Conservation (phyloP, 371 early-diverging fungal genomes). For the Mucor plumbeus region DNA sequence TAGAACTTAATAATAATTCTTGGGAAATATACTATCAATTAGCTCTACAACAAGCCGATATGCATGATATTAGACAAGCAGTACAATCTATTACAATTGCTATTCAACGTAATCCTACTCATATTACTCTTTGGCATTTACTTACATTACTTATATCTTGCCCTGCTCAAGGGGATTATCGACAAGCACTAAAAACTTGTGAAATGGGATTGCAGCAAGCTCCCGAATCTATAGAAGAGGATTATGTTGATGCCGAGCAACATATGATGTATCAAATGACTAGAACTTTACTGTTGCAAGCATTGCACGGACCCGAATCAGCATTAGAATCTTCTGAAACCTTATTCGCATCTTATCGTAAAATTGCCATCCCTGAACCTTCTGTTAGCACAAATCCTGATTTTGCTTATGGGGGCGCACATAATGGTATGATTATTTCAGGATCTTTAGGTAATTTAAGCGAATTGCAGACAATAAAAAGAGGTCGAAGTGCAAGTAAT, state of each 20-base stretch:
- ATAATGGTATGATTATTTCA: conserved; percentile 31
- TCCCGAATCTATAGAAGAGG: neutral
- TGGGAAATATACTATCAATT: conserved; percentile 77
- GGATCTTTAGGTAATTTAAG: conserved; percentile 41
- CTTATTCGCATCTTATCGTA: conserved; percentile 67
- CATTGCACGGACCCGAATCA: conserved; percentile 56
- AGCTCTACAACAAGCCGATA: conserved; percentile 82
- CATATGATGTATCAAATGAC: conserved; percentile 67
- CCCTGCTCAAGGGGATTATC: conserved; percentile 40
- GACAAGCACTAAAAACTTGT: conserved; percentile 74
- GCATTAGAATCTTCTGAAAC: conserved; percentile 60
- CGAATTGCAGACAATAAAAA: conserved; percentile 23
- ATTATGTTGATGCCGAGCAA: conserved; percentile 58
- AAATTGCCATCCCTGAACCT: conserved; percentile 46
- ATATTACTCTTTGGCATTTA: conserved; percentile 87
- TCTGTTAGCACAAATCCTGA: conserved; percentile 8
- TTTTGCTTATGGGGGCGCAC: conserved; percentile 12
- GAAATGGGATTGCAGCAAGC: conserved; percentile 72
- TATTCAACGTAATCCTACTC: conserved; percentile 61
- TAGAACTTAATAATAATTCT: conserved; percentile 47
- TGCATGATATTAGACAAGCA: conserved; percentile 78
- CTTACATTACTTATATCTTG: conserved; percentile 78
- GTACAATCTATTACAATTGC: conserved; percentile 66
- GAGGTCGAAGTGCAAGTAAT: conserved; percentile 24
- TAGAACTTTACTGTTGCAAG: conserved; percentile 56